Base-by-base conservation (phyloP, 768 basidiomycete genomes). In the Ramaria sp. region DNA sequence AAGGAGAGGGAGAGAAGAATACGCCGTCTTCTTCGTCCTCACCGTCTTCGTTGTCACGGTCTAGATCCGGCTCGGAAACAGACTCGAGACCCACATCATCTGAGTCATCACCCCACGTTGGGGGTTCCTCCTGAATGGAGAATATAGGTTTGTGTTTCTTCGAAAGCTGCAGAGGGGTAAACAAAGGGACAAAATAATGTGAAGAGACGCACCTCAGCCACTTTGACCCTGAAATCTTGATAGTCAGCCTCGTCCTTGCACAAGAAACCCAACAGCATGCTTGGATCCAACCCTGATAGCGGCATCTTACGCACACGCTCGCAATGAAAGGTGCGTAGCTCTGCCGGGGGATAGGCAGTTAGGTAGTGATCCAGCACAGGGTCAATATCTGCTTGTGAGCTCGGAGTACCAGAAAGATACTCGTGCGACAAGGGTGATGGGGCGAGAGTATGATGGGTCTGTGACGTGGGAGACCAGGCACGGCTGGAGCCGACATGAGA, bases 221-320 rank as follows among this genome's bases (percentile, higher is more conserved):
- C 82, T 49, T 90, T 73, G 56, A 67, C 71, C 58, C 81, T 75
- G 53, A 97, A 78, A 68, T 97, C 91, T 15, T 74, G 66, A 88
- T 91, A 98, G 52, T 98, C 95, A 16, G 64, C 71, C 68, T 90
- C 85, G 63, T 88, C 81, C 61, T 78, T 79, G 65, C 85, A 84
- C 60, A 97, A 64, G 65, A 99, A 98, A 10, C 94, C 94, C 56
- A 98, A 77, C 6, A 99, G 72, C 96, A 99, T 97, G 61, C 92
- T 96, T 22, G 95, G 96, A 66, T 98, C 96, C 52, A 99, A 71
- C 27, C 85, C 87, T 38, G 81, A 79, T 34, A 98, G 68, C 0
- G 85, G 85, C 88, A 98, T 95, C 79, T 95, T 97, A 64, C 91
- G 76, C 37, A 98, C 85, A 16, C 85, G 81, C n/a, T 99, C 96